phyloP scores from a whole-genome alignment of 2,329 filamentous ascomycete species.

The Calonectria pseudoreteaudii region DNA sequence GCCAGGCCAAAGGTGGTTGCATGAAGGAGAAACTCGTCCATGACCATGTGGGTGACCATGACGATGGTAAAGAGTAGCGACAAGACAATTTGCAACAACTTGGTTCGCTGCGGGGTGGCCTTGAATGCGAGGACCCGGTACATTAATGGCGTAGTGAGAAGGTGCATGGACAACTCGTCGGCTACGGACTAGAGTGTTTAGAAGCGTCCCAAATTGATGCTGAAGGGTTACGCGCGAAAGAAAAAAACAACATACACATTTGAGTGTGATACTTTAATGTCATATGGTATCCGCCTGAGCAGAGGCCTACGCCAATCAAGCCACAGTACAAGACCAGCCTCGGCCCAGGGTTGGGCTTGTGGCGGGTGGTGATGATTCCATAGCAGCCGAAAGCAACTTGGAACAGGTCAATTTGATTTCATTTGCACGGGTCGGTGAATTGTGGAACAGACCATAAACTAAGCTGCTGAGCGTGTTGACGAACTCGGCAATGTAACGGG shows the following conservation, averaged over 20 bases:
- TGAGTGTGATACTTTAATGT: constrained; percentile 50
- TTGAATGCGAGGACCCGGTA: constrained; percentile 54
- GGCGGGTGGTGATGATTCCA: constrained; percentile 43
- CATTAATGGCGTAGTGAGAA: constrained; percentile 54
- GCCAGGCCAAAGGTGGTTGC: constrained; percentile 50
- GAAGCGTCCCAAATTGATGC: background rate
- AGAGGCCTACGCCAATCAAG: constrained; percentile 50
- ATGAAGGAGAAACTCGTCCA: constrained; percentile 57
- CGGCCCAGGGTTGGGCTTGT: constrained; percentile 31
- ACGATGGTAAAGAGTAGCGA: constrained; percentile 44
- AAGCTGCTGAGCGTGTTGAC: constrained; percentile 58
- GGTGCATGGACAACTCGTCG: constrained; percentile 56
- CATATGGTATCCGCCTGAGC: constrained; percentile 50
- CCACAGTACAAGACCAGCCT: constrained; percentile 52
- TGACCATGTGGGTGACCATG: constrained; percentile 55
- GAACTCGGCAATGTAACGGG: constrained; percentile 57
- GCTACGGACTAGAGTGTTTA: constrained; percentile 36
- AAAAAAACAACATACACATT: constrained; percentile 49
- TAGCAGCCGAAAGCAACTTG: constrained; percentile 53
- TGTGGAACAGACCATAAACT: constrained; percentile 44
- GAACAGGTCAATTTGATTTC: constrained; percentile 13
- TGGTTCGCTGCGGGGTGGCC: constrained; percentile 39
- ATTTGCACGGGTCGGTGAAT: background rate
- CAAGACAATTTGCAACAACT: constrained; percentile 36
- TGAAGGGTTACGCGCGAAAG: background rate